Evolutionary conservation across 371 early-diverging fungal genomes (phyloP), one percentile per base, ranked within the genome.

Genomic region (Blastocladiella emersonii): DNA sequence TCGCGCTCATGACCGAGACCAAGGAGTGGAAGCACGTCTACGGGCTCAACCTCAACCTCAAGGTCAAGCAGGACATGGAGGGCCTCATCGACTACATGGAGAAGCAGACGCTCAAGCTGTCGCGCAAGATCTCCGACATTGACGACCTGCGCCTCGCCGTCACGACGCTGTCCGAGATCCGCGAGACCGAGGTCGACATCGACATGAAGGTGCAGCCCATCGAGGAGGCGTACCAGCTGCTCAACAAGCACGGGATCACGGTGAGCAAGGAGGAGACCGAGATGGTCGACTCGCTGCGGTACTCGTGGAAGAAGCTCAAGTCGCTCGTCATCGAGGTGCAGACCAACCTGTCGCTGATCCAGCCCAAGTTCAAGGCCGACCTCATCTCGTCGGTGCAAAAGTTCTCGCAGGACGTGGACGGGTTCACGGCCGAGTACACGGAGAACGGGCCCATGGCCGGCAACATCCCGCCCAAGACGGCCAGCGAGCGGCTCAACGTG

Each of bases 181-280:
- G 81, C 35, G 79, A 80, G 64, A 68, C 80, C 0, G 81, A 83
- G 67, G 80, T 81, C 10, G 81, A 81, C 62, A 78, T 83, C 61
- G 83, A 83, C 66, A 81, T 83, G 81, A 81, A 82, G 57, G 78
- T 83, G 15, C 72, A 71, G 13, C 83, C 83, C 15, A 81, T 83
- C 39, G 83, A 83, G 67, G 83, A 83, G 59, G 79, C 80, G 15
- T 83, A 81, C 64, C 68, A 75, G 43, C 62, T 81, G 35, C 65
- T 83, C 32, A 71, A 76, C 25, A 78, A 78, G 59, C 81, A 81
- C 66, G 72, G 65, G 62, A 76, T 83, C 34, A 45, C 71, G 10
- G 81, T 83, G 15, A 75, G 78, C 13, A 77, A 76, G 65, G 81
- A 83, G 64, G 81, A 81, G 64, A 83, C 80, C 3, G 83, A 82